A percentile compares a stretch with the other conserved stretches of the same genome.
Evolutionary conservation across 78 protist species (phyloP).

Genomic region (Dictyostelium intermedium): DNA sequence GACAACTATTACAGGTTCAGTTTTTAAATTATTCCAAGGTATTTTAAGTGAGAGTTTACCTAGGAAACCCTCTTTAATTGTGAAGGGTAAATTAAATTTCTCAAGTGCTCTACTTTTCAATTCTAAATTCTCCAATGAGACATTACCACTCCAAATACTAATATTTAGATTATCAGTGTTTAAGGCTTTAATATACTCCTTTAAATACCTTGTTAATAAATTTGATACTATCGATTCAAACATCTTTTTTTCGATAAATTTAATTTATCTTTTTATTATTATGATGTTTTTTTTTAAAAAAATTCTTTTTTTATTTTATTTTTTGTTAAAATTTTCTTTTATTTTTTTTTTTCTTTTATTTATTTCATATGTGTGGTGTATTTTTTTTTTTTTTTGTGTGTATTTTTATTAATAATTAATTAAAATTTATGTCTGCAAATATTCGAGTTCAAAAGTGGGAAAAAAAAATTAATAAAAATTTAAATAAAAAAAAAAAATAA

Average conservation of each 20-base stretch:
- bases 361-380: background rate
- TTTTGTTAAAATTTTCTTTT: background rate
- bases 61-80: constrained; percentile 63
- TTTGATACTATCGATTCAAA: constrained; percentile 74
- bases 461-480: background rate
- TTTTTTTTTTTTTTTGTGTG: background rate
- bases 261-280: too few species aligned
- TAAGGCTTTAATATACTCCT: constrained; percentile 60
- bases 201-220: constrained; percentile 42
- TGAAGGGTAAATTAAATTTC: constrained; percentile 66
- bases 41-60: constrained; percentile 73
- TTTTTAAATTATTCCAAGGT: constrained; percentile 81
- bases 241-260: constrained; percentile 1
- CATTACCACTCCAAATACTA: constrained; percentile 76
- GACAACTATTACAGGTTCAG: constrained; percentile 60
- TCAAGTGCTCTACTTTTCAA: constrained; percentile 66
- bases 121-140: constrained; percentile 65
- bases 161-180: constrained; percentile 74
- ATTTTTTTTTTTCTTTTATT: background rate
- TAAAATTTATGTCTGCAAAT: background rate
- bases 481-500: background rate
- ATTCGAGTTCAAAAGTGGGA: background rate
- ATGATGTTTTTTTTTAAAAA: background rate
- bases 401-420: background rate
- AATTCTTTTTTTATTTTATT: background rate